Evolutionary conservation across 1,284 basidiomycete genomes (phyloP), one percentile per base, ranked within the genome.

Genomic region (Exobasidium cylindrosporum): DNA sequence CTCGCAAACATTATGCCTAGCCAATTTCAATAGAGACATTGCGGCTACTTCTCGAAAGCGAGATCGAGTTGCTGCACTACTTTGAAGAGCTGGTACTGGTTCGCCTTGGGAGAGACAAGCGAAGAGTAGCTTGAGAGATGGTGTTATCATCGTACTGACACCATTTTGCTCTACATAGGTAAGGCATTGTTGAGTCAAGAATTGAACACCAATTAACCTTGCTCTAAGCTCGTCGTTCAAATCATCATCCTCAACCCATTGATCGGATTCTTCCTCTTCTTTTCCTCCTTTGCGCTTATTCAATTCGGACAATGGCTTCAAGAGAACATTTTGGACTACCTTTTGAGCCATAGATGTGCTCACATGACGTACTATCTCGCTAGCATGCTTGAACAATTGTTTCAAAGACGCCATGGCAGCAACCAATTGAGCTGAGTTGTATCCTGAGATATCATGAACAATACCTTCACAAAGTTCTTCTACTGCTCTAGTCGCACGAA

Each of bases 1-100:
- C 23, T 49, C 45, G 10, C n/a, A 29, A 4, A 13, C 23, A 1
- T 26, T 6, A 26, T 49, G 4, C n/a, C 57, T 84, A 0, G 89
- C 87, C 7, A 99, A 83, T 78, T 93, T 92, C 47, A 97, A 81
- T 54, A 97, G 77, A 0, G 89, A 91, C 7, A 88, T 81, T 0
- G 89, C 88, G 0, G 93, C 91, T 71, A 90, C 87, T 29, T 96
- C 81, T 21, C 94, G 86, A 81, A 97, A 69, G 35, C 83, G 81
- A 54, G 73, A 64, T 45, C 68, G 74, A 43, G 69, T 70, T 35
- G 63, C 61, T 1, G 57, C 49, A 7, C 76, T 73, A 3, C 64
- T 69, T n/a, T 63, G 64, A 11, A 76, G 61, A 3, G 54, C 62
- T 21, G 56, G 54, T 7, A 69, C 69, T 59, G 77, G 73, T 31